A percentile compares a stretch with the other conserved stretches of the same genome.
Evolutionary conservation across 2,329 filamentous ascomycete genomes (phyloP).

Genomic region (Sporothrix brasiliensis): DNA sequence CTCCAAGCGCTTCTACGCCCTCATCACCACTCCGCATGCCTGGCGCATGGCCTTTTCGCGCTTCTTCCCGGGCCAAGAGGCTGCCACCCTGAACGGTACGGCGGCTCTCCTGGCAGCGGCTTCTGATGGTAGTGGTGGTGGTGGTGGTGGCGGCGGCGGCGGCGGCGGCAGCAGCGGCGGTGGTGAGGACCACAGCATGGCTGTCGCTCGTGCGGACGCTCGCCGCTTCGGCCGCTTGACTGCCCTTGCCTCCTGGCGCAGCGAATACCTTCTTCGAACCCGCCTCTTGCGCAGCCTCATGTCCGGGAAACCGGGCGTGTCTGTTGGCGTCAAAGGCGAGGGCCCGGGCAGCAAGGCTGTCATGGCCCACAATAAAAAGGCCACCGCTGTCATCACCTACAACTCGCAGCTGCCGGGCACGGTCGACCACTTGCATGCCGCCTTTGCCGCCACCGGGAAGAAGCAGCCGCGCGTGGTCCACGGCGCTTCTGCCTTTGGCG

Average conservation of each 20-base stretch:
- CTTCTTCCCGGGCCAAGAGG: constrained; percentile 77
- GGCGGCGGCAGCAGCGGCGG: not conserved
- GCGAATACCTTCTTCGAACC: constrained; percentile 89
- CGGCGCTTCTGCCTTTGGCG: constrained; percentile 75
- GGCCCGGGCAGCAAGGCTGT: constrained; percentile 53
- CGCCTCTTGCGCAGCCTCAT: constrained; percentile 78
- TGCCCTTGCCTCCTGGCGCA: constrained; percentile 86
- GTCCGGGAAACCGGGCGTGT: constrained; percentile 72
- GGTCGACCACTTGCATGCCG: constrained; percentile 77
- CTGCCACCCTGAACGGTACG: constrained; percentile 8
- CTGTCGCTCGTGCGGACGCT: constrained; percentile 66
- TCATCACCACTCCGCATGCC: constrained; percentile 88
- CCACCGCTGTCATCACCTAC: constrained; percentile 78
- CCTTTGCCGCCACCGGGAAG: constrained; percentile 65
- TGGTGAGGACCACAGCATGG: not conserved
- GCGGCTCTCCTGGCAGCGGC: not conserved
- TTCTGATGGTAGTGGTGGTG: not conserved
- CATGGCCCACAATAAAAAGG: constrained; percentile 59
- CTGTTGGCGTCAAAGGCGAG: constrained; percentile 48
- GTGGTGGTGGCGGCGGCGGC: not conserved
- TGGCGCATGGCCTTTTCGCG: constrained; percentile 93
- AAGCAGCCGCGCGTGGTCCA: constrained; percentile 80
- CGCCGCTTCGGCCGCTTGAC: constrained; percentile 83
- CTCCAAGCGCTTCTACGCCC: constrained; percentile 79
- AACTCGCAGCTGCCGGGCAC: constrained; percentile 79